Conservation (phyloP, 371 early-diverging fungal genomes). For the Quaeritorhiza haematococci region DNA sequence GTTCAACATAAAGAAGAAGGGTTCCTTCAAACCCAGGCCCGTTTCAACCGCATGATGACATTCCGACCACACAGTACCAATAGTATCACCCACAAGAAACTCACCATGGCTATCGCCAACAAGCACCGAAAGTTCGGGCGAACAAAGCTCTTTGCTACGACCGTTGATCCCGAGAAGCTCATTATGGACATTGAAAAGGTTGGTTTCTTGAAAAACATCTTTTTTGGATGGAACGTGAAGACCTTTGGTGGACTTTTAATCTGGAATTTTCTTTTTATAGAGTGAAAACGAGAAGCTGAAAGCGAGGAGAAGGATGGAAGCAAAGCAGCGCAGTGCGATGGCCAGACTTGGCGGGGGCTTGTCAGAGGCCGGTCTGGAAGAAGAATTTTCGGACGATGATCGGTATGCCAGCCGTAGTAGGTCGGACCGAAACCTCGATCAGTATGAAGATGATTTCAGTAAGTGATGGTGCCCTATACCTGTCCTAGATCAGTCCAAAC, state of each 20-base stretch:
- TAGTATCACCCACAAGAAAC: conserved; percentile 57
- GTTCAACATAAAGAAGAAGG: conserved; percentile 58
- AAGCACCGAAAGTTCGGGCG: conserved; percentile 57
- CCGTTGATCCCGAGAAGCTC: conserved; percentile 36
- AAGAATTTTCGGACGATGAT: too few relatives aligned
- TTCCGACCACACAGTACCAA: conserved; percentile 63
- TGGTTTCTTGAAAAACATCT: too few relatives aligned
- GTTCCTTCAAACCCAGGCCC: conserved; percentile 62
- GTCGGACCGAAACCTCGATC: too few relatives aligned
- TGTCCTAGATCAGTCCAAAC: too few relatives aligned
- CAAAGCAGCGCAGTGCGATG: conserved; percentile 25
- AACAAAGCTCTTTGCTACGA: conserved; percentile 59
- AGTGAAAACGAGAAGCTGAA: conserved; percentile 32
- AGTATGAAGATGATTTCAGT: too few relatives aligned
- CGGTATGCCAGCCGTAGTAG: too few relatives aligned
- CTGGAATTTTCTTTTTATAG: conserved; percentile 14
- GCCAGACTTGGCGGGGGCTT: too few relatives aligned
- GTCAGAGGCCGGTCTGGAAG: too few relatives aligned
- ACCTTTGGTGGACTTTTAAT: too few relatives aligned
- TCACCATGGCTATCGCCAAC: conserved; percentile 64
- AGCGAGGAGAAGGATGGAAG: conserved; percentile 29
- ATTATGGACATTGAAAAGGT: too few relatives aligned
- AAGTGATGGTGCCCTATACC: too few relatives aligned
- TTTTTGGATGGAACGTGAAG: too few relatives aligned
- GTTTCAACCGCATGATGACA: conserved; percentile 59